Base-by-base conservation (phyloP, 2,329 filamentous ascomycete species). In the Hypoxylon sp. region DNA sequence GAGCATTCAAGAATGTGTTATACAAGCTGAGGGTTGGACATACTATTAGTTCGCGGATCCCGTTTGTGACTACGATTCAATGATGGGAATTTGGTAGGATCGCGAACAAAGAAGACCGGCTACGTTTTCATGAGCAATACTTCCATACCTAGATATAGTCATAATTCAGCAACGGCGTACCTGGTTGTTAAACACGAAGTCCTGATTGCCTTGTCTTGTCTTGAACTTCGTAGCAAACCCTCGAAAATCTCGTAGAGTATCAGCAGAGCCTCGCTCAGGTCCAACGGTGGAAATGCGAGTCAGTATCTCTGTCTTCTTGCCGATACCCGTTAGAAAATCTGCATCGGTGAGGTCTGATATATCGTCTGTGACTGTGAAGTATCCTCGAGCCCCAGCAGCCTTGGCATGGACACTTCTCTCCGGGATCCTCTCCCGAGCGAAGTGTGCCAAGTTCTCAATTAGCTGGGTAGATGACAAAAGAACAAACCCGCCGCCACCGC, bases 171-270 rank as follows among this genome's bases (percentile, higher is more conserved):
- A 17, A 44, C 19, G n/a, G 1, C 4, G 30, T 62, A 64, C 64
- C 39, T 67, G 65, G 15, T 67, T 67, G 34, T 65, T 66, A 60
- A 70, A 71, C 15, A 70, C 54, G n/a, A 69, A 72, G 24, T 72
- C 70, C 1, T 69, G 65, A 22, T 68, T 72, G 1, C 71, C 71
- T 19, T 70, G 64, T 1, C 58, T 61, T 0, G 71, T 72, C 26
- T 62, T 65, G 53, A 71, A 58, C 60, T 72, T 72, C 58, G 69
- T 64, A 26, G 71, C 68, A 22, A 72, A 72, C 17, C 71, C 71
- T 30, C 70, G 55, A 3, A 68, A 65, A 54, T 72, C 70, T 10
- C 71, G 65, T 10, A 69, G 65, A 2, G 65, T 70, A 50, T 72
- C 71, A 1, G 70, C 56, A 10, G 67, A 64, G 10, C 68, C 71